Base-by-base conservation (phyloP, 129 eudicot genomes). In the Centaurea solstitialis region DNA sequence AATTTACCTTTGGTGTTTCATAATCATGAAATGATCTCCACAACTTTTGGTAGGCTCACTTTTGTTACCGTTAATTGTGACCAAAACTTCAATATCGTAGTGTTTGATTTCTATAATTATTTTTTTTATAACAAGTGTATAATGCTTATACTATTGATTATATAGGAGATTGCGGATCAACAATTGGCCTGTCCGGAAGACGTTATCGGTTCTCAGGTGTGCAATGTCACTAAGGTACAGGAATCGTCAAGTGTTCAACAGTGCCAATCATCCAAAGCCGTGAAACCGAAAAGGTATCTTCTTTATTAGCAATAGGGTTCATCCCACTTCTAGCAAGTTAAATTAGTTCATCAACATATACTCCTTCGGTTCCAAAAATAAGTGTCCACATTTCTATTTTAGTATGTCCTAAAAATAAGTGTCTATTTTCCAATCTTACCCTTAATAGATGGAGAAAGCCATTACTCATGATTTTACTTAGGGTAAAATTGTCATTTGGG, bases 261-360 rank as follows among this genome's bases (percentile, higher is more conserved):
- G 13, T 24, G 83, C 82, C 72, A 73, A 73, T 62, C 80, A 45
- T 75, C 59, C 62, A 77, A 62, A 39, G 10, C 68, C 13, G 78
- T 12, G 81, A 88, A 89, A 81, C 96, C 93, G 1, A 91, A 91
- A 83, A 85, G 96, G 96, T 91, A 73, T 71, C 43, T 18, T 70
- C 45, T 24, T 70, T 20, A 70, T 28, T 26, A 68, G 5, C 17
- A 68, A 20, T 24, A 68, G 4, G 20, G 26, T 22, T 37, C 57
- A 6, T 45, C 21, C 12, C 26, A 9, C 26, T 41, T 41, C 47
- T 50, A 50, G 21, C 62, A 50, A 50, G 4, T 50, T 50, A 15
- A 50, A 50, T 50, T 50, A 50, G 62, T 50, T 15, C 62, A 50
- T 50, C 21, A 50, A 50, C 62, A 50, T 50, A 50, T 50, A 15